These are phyloP conservation scores for Leavenworthia alabamica DNA, from an alignment of 345 rosid species.

Conservation along the genomic window DNA sequence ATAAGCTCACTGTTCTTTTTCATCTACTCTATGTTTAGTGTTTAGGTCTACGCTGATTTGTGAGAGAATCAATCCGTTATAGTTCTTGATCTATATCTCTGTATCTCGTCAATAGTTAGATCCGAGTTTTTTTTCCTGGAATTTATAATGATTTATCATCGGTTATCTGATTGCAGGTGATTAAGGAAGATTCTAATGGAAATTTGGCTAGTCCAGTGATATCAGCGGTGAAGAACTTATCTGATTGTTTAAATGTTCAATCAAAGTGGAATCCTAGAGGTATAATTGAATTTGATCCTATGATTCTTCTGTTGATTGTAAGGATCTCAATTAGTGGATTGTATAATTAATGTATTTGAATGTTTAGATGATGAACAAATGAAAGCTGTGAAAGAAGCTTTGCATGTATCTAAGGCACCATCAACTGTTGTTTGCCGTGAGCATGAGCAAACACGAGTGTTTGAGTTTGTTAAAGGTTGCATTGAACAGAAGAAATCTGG, in stretches of 20 bases:
- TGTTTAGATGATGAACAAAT: slow-evolving; percentile 52
- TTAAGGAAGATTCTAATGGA: slow-evolving; percentile 24
- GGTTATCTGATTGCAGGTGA: slow-evolving; percentile 12
- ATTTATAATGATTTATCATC: not conserved
- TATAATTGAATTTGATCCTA: too few species aligned
- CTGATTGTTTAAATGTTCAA: slow-evolving; percentile 23
- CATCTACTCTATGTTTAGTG: too few species aligned
- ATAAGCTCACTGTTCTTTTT: not conserved
- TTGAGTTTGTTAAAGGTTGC: slow-evolving; percentile 61
- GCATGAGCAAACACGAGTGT: slow-evolving; percentile 54
- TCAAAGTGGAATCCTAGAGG: slow-evolving; percentile 68
- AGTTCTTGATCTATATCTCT: not conserved
- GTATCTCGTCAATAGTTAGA: not conserved
- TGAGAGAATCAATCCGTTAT: not conserved
- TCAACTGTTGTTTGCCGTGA: slow-evolving; percentile 61
- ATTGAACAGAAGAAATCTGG: slow-evolving; percentile 59
- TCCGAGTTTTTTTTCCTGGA: not conserved
- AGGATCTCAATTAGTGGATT: not conserved
- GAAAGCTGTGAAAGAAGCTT: slow-evolving; percentile 59
- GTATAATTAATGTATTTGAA: not conserved
- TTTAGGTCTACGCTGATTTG: too few species aligned
- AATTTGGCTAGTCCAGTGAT: too few species aligned
- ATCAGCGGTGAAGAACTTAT: slow-evolving; percentile 23
- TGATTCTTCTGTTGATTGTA: not conserved
- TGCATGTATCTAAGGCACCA: slow-evolving; percentile 75